phyloP scores from a whole-genome alignment of 148 eudicot genomes.

The Fallopia convolvulus region DNA sequence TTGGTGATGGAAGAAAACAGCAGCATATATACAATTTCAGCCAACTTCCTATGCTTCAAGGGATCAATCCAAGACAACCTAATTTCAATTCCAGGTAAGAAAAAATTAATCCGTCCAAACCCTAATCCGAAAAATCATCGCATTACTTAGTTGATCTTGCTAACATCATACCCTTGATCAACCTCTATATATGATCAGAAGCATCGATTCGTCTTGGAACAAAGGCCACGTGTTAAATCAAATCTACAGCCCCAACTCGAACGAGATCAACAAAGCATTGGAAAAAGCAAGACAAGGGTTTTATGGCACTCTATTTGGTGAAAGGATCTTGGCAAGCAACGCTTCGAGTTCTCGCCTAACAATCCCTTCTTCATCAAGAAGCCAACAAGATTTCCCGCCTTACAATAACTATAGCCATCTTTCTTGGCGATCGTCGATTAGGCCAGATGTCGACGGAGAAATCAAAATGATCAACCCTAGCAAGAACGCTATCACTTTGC shows the following conservation, averaged over 20 bases:
- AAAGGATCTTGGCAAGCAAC: neutral
- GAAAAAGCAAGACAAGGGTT: slow-evolving; percentile 12
- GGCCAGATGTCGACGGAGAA: neutral
- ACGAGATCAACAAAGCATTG: neutral
- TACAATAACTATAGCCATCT: neutral
- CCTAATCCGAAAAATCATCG: neutral
- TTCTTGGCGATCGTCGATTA: slow-evolving; percentile 1
- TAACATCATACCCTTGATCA: neutral
- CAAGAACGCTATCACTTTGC: neutral
- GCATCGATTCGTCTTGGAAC: neutral
- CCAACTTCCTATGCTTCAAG: slow-evolving; percentile 16
- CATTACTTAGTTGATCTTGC: neutral
- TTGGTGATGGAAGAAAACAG: slow-evolving; percentile 7
- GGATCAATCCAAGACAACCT: slow-evolving; percentile 7
- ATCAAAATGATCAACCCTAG: neutral
- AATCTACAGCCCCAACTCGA: slow-evolving; percentile 4
- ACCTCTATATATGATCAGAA: neutral
- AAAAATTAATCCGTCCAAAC: neutral
- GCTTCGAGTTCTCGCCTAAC: neutral
- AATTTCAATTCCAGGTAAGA: neutral
- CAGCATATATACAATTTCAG: slow-evolving; percentile 10
- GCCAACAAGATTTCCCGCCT: neutral
- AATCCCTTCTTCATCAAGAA: neutral
- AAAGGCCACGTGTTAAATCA: slow-evolving; percentile 1
- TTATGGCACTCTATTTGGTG: neutral